phyloP scores from a whole-genome alignment of 768 basidiomycete species.

The Suillus discolor region DNA sequence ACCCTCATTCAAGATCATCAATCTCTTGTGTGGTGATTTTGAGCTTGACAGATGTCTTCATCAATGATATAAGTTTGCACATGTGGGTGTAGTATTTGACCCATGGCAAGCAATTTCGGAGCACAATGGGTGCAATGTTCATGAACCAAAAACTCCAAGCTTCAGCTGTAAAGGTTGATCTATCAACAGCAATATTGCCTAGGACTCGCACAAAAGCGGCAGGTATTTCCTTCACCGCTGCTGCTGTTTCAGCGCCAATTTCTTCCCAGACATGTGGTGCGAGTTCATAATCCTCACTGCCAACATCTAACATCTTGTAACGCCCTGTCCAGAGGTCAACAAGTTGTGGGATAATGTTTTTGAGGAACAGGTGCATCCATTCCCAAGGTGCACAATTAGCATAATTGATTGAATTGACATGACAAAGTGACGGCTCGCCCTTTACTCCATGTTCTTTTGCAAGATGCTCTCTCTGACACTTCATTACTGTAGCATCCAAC shows the following conservation, averaged over 20 bases:
- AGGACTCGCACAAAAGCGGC: constrained; percentile 10
- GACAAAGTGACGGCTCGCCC: constrained; percentile 22
- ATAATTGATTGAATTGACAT: constrained; percentile 10
- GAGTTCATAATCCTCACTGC: constrained; percentile 32
- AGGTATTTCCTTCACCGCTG: constrained; percentile 10
- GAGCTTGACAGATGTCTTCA: constrained; percentile 6
- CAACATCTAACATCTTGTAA: constrained; percentile 42
- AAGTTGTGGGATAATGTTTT: constrained; percentile 16
- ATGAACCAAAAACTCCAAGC: constrained; percentile 16
- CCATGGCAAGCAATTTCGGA: constrained; percentile 6
- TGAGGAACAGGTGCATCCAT: constrained; percentile 21
- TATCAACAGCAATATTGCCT: constrained; percentile 5
- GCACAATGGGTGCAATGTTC: constrained; percentile 19
- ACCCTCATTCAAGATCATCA: not conserved
- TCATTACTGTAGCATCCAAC: not conserved
- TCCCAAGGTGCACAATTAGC: constrained; percentile 11
- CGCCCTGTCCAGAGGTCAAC: constrained; percentile 38
- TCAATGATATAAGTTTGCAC: constrained; percentile 3
- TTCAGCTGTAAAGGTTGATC: constrained; percentile 21
- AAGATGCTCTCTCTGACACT: constrained; percentile 7
- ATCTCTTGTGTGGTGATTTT: constrained; percentile 1
- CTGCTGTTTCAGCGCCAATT: constrained; percentile 25
- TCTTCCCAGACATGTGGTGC: constrained; percentile 40
- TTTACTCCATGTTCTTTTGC: constrained; percentile 35
- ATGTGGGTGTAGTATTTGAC: constrained; percentile 5